phyloP scores from a whole-genome alignment of 208 protist species.

The Trypanosoma melophagium region DNA sequence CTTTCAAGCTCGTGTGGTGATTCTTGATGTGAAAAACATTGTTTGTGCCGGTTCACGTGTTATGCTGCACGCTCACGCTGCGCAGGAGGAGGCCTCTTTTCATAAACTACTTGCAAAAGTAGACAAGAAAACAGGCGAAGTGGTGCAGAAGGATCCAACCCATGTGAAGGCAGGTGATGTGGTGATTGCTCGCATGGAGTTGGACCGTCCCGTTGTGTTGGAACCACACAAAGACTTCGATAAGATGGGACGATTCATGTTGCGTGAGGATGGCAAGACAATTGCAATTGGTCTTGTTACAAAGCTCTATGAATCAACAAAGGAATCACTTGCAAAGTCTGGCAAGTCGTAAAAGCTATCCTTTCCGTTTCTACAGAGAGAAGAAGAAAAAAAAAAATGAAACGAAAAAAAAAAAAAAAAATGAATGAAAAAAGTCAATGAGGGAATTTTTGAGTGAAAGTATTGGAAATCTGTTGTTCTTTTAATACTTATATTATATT shows the following conservation, averaged over 20 bases:
- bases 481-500: neutral
- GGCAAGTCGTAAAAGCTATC: conserved; percentile 15
- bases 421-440: neutral
- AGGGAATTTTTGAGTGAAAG: conserved; percentile 2
- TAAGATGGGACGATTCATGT: conserved; percentile 96
- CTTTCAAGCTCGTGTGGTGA: conserved; percentile 94
- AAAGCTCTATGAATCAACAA: conserved; percentile 85
- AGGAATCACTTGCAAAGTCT: conserved; percentile 63
- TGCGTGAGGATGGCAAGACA: conserved; percentile 94
- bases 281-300: conserved; percentile 90
- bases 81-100: conserved; percentile 91
- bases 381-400: too few species aligned
- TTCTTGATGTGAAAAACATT: conserved; percentile 95
- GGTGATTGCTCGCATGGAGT: conserved; percentile 90
- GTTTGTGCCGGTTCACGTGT: conserved; percentile 93
- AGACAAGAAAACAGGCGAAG: conserved; percentile 91
- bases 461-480: conserved; percentile 18
- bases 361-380: too few species aligned
- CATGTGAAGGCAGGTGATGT: conserved; percentile 93
- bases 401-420: neutral
- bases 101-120: conserved; percentile 90
- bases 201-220: conserved; percentile 84
- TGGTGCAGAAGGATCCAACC: conserved; percentile 90
- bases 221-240: conserved; percentile 94
- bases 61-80: conserved; percentile 95